Conservation (phyloP, 140 eudicot species). For the Bidens hawaiensis region DNA sequence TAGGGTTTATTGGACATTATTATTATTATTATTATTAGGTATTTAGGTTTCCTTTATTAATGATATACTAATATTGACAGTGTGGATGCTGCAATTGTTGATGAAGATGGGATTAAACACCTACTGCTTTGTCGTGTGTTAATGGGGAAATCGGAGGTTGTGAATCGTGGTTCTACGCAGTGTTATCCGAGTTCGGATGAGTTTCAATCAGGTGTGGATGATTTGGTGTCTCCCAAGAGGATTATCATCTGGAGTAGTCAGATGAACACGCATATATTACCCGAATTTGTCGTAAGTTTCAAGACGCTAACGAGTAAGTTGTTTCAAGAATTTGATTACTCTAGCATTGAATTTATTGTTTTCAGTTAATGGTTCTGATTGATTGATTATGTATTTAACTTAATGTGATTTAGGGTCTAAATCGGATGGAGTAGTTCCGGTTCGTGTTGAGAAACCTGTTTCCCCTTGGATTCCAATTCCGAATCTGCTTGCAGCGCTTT, state of each 20-base stretch:
- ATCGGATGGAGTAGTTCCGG: no score
- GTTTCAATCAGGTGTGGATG: constrained; percentile 58
- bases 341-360: neutral
- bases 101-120: constrained; percentile 60
- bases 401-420: constrained; percentile 24
- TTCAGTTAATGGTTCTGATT: neutral
- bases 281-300: constrained; percentile 59
- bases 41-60: no score
- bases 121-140: constrained; percentile 73
- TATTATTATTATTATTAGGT: no score
- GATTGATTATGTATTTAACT: neutral
- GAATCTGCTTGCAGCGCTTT: constrained; percentile 41
- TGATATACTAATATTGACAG: no score
- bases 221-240: constrained; percentile 37
- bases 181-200: constrained; percentile 45
- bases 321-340: neutral
- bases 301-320: constrained; percentile 34
- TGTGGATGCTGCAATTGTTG: constrained; percentile 40
- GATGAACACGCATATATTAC: constrained; percentile 70
- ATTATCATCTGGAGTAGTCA: constrained; percentile 51
- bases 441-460: constrained; percentile 31
- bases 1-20: neutral
- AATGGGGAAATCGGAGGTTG: constrained; percentile 49
- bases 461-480: constrained; percentile 83
- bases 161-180: constrained; percentile 45